These are phyloP conservation scores for Yamadazyma aaseri DNA, from an alignment of 1,139 yeast genomes.

Conservation along the genomic window DNA sequence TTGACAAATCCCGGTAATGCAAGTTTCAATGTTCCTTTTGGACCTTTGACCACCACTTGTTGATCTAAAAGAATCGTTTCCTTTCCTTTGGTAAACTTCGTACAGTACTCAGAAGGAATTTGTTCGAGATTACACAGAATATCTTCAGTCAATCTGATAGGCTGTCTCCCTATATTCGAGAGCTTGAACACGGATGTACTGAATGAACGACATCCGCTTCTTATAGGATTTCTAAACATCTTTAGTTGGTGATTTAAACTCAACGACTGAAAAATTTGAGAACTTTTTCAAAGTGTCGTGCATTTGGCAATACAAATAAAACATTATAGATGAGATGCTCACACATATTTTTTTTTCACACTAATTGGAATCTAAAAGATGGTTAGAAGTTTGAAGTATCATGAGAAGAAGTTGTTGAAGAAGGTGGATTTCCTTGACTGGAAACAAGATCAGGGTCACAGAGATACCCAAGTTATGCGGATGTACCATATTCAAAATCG, in stretches of 20 bases:
- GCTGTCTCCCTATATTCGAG: slow-evolving; percentile 46
- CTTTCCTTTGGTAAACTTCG: slow-evolving; percentile 68
- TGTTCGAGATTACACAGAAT: slow-evolving; percentile 35
- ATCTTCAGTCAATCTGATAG: slow-evolving; percentile 32
- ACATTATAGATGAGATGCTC: slow-evolving; percentile 8
- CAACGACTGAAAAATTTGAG: slow-evolving; percentile 9
- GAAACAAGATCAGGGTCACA: slow-evolving; percentile 94
- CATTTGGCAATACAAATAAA: background rate
- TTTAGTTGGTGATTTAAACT: background rate
- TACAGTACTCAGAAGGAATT: slow-evolving; percentile 46
- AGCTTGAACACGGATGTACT: slow-evolving; percentile 22
- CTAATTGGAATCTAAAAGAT: slow-evolving; percentile 36
- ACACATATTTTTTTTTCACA: background rate
- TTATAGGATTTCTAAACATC: slow-evolving; percentile 6
- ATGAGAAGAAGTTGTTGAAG: slow-evolving; percentile 90
- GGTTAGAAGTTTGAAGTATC: slow-evolving; percentile 92
- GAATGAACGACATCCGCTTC: slow-evolving; percentile 7
- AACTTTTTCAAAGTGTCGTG: slow-evolving; percentile 1
- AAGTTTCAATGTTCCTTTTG: slow-evolving; percentile 65
- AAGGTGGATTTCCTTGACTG: slow-evolving; percentile 97
- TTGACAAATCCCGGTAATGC: slow-evolving; percentile 73
- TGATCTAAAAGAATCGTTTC: slow-evolving; percentile 57
- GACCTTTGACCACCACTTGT: slow-evolving; percentile 71
- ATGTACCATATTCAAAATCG: slow-evolving; percentile 91
- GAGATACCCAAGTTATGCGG: slow-evolving; percentile 94